These are phyloP conservation scores for Boechera retrofracta DNA, from an alignment of 345 rosid genomes.

Conservation along the genomic window DNA sequence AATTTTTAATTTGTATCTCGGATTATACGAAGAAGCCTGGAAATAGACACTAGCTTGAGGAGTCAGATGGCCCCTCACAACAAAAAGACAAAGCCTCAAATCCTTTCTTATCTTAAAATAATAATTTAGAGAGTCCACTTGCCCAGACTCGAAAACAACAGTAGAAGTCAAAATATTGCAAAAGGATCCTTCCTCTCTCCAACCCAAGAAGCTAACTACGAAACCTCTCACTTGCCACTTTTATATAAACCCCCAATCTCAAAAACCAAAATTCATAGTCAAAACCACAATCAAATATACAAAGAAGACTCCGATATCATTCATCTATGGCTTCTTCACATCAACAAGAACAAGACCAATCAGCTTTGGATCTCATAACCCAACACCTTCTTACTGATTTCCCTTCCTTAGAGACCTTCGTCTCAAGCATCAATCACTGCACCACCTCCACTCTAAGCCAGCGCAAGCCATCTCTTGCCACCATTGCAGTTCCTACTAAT, in stretches of 20 bases:
- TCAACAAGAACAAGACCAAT: slow-evolving; percentile 37
- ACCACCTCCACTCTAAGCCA: slow-evolving; percentile 57
- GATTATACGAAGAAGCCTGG: background rate
- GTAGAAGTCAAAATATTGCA: background rate
- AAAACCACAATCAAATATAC: background rate
- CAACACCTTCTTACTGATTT: slow-evolving; percentile 67
- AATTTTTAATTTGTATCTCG: background rate
- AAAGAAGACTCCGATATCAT: background rate
- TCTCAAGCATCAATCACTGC: slow-evolving; percentile 39
- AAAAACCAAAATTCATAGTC: slow-evolving; percentile 18
- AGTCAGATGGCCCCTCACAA: background rate
- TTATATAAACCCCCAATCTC: slow-evolving; percentile 25
- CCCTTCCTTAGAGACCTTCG: slow-evolving; percentile 52
- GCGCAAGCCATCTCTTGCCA: slow-evolving; percentile 60
- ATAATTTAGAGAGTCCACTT: slow-evolving; percentile 23
- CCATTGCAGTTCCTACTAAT: slow-evolving; percentile 30
- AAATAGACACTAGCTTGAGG: background rate
- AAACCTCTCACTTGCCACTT: slow-evolving; percentile 28
- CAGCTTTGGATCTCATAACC: slow-evolving; percentile 62
- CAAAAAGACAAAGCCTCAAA: background rate
- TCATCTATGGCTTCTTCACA: slow-evolving; percentile 28
- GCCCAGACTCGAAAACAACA: slow-evolving; percentile 13
- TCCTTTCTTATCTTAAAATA: slow-evolving; percentile 4
- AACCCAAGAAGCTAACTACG: slow-evolving; percentile 29
- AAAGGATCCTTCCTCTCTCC: slow-evolving; percentile 40